These are phyloP conservation scores for Globisporangium sylvaticum DNA, from an alignment of 352 stramenopile species.

Conservation along the genomic window DNA sequence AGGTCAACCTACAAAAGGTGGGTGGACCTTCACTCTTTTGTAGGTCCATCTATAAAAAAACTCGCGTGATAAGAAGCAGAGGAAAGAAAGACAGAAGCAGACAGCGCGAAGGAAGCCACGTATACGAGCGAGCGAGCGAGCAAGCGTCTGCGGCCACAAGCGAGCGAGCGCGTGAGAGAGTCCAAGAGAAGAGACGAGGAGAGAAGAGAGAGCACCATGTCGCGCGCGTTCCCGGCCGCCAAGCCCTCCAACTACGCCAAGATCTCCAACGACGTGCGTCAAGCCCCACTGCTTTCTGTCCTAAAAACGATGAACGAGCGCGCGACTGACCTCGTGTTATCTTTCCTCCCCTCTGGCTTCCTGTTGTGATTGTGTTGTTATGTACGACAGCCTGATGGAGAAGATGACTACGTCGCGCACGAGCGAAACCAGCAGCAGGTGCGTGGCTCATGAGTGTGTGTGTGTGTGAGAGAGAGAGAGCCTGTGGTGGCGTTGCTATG, in stretches of 20 bases:
- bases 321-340: background rate
- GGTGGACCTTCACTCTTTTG: background rate
- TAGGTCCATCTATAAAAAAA: conserved; percentile 9
- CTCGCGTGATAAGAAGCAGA: conserved; percentile 5
- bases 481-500: no score
- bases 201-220: conserved; percentile 29
- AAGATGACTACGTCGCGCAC: conserved; percentile 52
- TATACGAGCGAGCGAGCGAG: background rate
- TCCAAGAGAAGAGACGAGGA: background rate
- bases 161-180: background rate
- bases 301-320: background rate
- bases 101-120: background rate
- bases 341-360: background rate
- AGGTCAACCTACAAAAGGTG: background rate
- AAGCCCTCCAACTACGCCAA: conserved; percentile 70
- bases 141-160: background rate
- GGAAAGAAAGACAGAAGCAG: background rate
- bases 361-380: background rate
- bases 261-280: conserved; percentile 60
- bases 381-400: conserved; percentile 36
- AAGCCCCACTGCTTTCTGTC: background rate
- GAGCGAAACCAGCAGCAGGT: conserved; percentile 57
- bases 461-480: no score
- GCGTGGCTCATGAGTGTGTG: background rate
- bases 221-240: conserved; percentile 48